Conservation (phyloP, 2,329 filamentous ascomycete genomes). For the Colletotrichum truncatum region DNA sequence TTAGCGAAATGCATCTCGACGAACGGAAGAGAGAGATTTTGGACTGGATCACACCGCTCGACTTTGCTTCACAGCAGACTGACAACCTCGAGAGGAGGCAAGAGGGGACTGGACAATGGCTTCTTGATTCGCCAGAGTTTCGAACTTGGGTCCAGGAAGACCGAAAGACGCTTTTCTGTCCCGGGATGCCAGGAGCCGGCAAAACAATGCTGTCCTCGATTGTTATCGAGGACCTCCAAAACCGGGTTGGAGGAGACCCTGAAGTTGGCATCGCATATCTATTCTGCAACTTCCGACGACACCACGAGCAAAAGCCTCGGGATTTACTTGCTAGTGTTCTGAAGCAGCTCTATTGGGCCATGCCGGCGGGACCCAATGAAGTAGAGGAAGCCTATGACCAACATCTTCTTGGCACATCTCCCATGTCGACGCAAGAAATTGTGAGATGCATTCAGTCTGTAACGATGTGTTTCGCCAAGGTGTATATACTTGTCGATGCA, state of each 20-base stretch:
- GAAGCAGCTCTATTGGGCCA: conserved; percentile 48
- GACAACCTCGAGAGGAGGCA: conserved; percentile 47
- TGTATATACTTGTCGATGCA: conserved; percentile 35
- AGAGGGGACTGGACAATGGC: conserved; percentile 54
- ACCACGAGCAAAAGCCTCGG: conserved; percentile 45
- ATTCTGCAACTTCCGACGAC: conserved; percentile 53
- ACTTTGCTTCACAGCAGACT: conserved; percentile 49
- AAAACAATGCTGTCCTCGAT: conserved; percentile 56
- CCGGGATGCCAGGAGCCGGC: conserved; percentile 56
- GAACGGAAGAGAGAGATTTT: conserved; percentile 32
- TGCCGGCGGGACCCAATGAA: no score
- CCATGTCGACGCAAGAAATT: conserved; percentile 4
- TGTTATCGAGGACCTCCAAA: conserved; percentile 49
- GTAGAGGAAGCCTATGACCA: conserved; percentile 32
- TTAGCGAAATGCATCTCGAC: background rate
- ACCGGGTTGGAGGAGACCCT: conserved; percentile 32
- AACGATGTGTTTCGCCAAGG: background rate
- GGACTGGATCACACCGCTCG: conserved; percentile 48
- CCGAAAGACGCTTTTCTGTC: conserved; percentile 51
- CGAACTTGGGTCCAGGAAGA: conserved; percentile 38
- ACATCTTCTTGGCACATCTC: background rate
- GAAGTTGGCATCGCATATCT: conserved; percentile 52
- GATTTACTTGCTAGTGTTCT: conserved; percentile 44
- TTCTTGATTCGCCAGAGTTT: conserved; percentile 50
- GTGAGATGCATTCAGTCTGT: background rate